Conservation (phyloP, 2,329 filamentous ascomycete species). For the Neopestalotiopsis sp. region DNA sequence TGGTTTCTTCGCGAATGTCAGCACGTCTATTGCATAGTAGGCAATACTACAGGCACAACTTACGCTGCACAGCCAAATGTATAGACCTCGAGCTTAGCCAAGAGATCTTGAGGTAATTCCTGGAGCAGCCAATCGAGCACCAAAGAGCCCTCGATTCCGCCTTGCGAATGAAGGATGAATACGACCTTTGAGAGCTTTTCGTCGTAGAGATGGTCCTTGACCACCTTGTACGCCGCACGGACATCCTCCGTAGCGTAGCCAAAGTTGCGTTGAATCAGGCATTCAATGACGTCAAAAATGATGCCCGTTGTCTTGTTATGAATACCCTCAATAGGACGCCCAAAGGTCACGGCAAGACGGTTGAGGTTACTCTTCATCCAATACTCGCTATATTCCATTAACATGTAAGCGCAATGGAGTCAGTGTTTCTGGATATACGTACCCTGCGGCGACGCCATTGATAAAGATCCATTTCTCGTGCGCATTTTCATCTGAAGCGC, state of each 20-base stretch:
- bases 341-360: constrained; percentile 74
- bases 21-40: neutral
- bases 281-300: constrained; percentile 79
- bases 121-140: constrained; percentile 79
- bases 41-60: neutral
- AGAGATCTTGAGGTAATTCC: constrained; percentile 69
- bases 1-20: constrained; percentile 56
- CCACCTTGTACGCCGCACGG: constrained; percentile 62
- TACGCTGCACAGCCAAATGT: constrained; percentile 77
- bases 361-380: constrained; percentile 77
- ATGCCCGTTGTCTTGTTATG: constrained; percentile 79
- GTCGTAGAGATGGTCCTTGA: constrained; percentile 70
- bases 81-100: constrained; percentile 75
- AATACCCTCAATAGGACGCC: constrained; percentile 72
- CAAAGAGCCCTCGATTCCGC: constrained; percentile 74
- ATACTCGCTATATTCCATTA: constrained; percentile 50
- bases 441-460: constrained; percentile 73
- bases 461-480: constrained; percentile 82
- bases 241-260: constrained; percentile 74
- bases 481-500: constrained; percentile 53
- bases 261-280: constrained; percentile 77
- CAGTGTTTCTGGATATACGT: constrained; percentile 32
- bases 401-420: neutral
- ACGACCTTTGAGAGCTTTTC: constrained; percentile 70
- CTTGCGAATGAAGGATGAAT: constrained; percentile 79